phyloP scores from a whole-genome alignment of 305 asterid genomes.

The Solanum hybrid region DNA sequence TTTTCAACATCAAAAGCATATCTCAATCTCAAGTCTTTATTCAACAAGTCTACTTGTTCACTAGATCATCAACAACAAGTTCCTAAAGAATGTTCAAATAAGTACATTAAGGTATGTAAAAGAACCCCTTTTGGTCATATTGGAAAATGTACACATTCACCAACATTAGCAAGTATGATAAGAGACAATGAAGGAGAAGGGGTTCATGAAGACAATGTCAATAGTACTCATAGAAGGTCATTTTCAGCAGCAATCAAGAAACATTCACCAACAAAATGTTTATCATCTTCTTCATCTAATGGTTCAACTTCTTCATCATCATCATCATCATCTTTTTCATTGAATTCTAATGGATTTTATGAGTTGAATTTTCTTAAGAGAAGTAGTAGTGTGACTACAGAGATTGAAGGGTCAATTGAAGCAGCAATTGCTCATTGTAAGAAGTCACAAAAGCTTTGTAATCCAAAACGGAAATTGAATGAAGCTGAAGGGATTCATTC shows the following conservation, averaged over 20 bases:
- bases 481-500: constrained; percentile 10
- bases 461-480: constrained; percentile 14
- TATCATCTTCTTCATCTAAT: constrained; percentile 42
- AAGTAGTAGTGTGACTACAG: constrained; percentile 55
- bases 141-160: constrained; percentile 22
- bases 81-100: constrained; percentile 13
- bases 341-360: constrained; percentile 31
- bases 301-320: constrained; percentile 20
- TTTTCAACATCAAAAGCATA: constrained; percentile 56
- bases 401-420: constrained; percentile 61
- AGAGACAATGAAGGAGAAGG: constrained; percentile 31
- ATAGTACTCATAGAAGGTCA: constrained; percentile 43
- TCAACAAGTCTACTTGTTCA: constrained; percentile 45
- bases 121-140: constrained; percentile 15
- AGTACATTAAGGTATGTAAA: constrained; percentile 21
- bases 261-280: constrained; percentile 42
- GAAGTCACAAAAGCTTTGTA: constrained; percentile 40
- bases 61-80: background rate
- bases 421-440: constrained; percentile 96
- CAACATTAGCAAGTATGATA: constrained; percentile 38
- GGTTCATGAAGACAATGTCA: constrained; percentile 8
- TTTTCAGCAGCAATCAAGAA: constrained; percentile 69
- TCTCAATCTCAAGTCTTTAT: constrained; percentile 42
- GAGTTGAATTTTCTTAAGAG: constrained; percentile 41
- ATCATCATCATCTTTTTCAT: constrained; percentile 36